These are phyloP conservation scores for Brassica hybrid DNA, from an alignment of 441 rosid genomes.

Conservation along the genomic window DNA sequence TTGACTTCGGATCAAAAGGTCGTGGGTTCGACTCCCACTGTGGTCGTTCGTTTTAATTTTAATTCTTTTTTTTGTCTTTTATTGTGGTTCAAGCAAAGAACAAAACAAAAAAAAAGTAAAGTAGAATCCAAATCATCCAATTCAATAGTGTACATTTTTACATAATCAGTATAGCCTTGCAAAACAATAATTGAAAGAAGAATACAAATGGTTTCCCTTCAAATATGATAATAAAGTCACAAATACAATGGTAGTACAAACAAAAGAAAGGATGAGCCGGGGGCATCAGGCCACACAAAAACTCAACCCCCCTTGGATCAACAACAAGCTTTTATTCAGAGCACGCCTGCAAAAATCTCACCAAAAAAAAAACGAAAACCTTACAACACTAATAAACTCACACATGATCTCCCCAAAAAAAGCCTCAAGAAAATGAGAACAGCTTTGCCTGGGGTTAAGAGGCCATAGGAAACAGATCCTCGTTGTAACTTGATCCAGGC, in stretches of 20 bases:
- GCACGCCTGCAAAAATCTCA: constrained; percentile 13
- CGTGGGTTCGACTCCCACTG: constrained; percentile 99
- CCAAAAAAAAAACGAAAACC: constrained; percentile 9
- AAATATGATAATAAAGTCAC: background rate
- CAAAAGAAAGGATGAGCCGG: constrained; percentile 33
- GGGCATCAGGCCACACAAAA: constrained; percentile 44
- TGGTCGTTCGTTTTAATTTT: constrained; percentile 53
- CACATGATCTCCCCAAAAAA: background rate
- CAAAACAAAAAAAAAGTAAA: background rate
- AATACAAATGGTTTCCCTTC: background rate
- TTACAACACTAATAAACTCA: constrained; percentile 24
- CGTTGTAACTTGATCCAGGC: constrained; percentile 49
- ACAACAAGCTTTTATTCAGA: background rate
- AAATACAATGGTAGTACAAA: background rate
- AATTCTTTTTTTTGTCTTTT: background rate
- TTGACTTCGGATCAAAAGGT: constrained; percentile 99
- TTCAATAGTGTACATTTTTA: background rate
- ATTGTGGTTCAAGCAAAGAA: background rate
- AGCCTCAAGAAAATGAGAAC: constrained; percentile 33
- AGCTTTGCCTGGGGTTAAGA: constrained; percentile 35
- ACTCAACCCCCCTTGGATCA: constrained; percentile 26
- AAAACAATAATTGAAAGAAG: background rate
- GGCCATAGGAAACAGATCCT: constrained; percentile 50
- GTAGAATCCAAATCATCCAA: background rate
- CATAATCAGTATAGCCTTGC: background rate